These are phyloP conservation scores for Cordyceps javanica DNA, from an alignment of 2,329 filamentous ascomycete genomes.

Conservation along the genomic window DNA sequence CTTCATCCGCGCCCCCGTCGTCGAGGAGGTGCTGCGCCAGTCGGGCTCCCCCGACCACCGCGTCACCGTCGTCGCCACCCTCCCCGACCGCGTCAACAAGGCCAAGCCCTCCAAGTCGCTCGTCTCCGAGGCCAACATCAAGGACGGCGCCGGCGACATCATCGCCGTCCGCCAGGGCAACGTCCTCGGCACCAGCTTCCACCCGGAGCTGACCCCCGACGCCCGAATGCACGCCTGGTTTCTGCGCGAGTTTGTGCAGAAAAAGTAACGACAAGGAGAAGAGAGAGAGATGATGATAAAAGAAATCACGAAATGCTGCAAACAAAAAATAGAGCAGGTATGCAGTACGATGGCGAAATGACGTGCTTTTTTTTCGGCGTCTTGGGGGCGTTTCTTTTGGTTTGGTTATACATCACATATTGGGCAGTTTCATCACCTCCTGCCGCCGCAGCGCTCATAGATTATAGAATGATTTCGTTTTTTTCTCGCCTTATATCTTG, in stretches of 20 bases:
- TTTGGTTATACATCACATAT: too few relatives aligned
- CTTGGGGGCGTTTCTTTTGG: too few relatives aligned
- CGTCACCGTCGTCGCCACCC: constrained; percentile 47
- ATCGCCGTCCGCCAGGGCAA: constrained; percentile 87
- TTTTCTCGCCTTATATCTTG: too few relatives aligned
- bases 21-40: constrained; percentile 66
- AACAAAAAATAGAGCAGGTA: too few relatives aligned
- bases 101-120: constrained; percentile 24
- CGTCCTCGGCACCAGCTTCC: constrained; percentile 90
- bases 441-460: too few relatives aligned
- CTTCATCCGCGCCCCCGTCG: constrained; percentile 91
- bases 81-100: constrained; percentile 36
- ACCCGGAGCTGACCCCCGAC: constrained; percentile 88
- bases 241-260: constrained; percentile 53
- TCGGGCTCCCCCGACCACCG: constrained; percentile 20
- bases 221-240: constrained; percentile 90
- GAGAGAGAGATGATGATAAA: too few relatives aligned
- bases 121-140: constrained; percentile 30
- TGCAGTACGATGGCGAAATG: too few relatives aligned
- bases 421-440: too few relatives aligned
- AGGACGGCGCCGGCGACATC: constrained; percentile 61
- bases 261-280: not conserved
- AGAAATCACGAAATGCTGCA: too few relatives aligned
- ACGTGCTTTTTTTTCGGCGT: too few relatives aligned
- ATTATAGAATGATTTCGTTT: too few relatives aligned